A percentile compares a stretch with the other conserved stretches of the same genome.
These are phyloP conservation scores for Laguncularia racemosa DNA, from an alignment of 345 rosid species.

Conservation along the genomic window DNA sequence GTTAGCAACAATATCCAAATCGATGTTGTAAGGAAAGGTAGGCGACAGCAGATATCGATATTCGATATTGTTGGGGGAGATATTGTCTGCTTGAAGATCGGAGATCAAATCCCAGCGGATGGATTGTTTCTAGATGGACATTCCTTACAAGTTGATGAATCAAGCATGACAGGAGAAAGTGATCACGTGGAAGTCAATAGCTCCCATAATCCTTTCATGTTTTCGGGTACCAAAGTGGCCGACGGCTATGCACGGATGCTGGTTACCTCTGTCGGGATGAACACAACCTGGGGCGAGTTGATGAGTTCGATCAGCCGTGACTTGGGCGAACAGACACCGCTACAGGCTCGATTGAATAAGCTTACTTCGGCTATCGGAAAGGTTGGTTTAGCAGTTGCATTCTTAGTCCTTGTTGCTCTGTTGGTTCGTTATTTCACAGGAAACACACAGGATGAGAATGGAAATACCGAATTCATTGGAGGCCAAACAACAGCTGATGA, in stretches of 20 bases:
- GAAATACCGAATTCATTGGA: constrained; percentile 33
- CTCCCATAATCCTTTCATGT: constrained; percentile 38
- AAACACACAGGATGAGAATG: constrained; percentile 41
- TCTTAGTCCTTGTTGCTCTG: constrained; percentile 50
- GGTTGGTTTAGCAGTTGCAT: constrained; percentile 54
- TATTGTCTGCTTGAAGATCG: constrained; percentile 42
- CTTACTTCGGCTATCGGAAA: constrained; percentile 63
- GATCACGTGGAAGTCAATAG: constrained; percentile 29
- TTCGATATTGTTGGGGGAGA: constrained; percentile 68
- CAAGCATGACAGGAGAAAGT: constrained; percentile 66
- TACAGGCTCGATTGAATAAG: constrained; percentile 56
- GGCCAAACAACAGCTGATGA: constrained; percentile 40
- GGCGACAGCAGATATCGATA: constrained; percentile 37
- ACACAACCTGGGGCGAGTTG: constrained; percentile 70
- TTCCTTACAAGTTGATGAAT: constrained; percentile 48
- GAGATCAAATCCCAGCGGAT: constrained; percentile 67
- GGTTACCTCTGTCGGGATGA: constrained; percentile 66
- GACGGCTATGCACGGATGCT: constrained; percentile 55
- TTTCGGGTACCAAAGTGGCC: constrained; percentile 53
- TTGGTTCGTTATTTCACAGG: constrained; percentile 70
- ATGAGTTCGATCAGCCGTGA: constrained; percentile 50
- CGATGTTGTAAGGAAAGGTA: constrained; percentile 40
- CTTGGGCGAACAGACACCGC: constrained; percentile 46
- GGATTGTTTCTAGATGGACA: constrained; percentile 46
- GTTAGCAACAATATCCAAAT: constrained; percentile 47